A percentile compares a stretch with the other conserved stretches of the same genome.
Evolutionary conservation across 2,329 filamentous ascomycete species (phyloP).

Genomic region (Talaromyces pinophilus): DNA sequence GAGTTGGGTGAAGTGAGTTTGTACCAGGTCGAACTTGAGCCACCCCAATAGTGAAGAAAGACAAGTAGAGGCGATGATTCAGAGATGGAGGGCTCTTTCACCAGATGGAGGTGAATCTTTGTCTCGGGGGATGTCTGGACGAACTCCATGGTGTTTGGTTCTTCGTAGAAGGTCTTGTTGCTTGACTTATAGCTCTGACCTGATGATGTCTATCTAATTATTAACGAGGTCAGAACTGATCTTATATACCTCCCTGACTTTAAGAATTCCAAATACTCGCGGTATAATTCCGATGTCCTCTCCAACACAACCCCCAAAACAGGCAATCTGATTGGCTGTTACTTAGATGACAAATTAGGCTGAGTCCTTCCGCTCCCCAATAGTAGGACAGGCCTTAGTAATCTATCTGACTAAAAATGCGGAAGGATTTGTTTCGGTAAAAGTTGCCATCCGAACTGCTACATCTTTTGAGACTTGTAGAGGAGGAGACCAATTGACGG

Average conservation of each 20-base stretch:
- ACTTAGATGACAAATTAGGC: background rate
- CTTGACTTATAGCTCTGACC: background rate
- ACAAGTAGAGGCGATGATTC: conserved; percentile 28
- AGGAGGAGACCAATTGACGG: background rate
- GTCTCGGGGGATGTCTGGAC: conserved; percentile 19
- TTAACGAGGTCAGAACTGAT: background rate
- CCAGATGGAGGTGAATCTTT: conserved; percentile 25
- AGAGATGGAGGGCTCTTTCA: background rate
- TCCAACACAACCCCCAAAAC: background rate
- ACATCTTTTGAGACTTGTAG: background rate
- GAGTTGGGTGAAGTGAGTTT: conserved; percentile 30
- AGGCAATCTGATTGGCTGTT: background rate
- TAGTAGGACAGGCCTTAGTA: background rate
- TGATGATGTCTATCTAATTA: no score
- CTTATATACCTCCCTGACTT: background rate
- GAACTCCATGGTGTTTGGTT: conserved; percentile 3
- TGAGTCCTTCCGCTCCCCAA: no score
- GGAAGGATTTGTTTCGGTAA: background rate
- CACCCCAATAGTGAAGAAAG: conserved; percentile 46
- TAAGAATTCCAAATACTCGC: background rate
- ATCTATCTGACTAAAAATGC: background rate
- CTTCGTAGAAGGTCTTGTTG: background rate
- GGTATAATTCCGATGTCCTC: background rate
- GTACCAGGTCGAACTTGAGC: conserved; percentile 38
- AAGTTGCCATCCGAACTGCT: background rate